Percentiles rank a stretch among this genome's conserved stretches.
Evolutionary conservation across 83 land plant species (phyloP).

Genomic region (Picea abies): DNA sequence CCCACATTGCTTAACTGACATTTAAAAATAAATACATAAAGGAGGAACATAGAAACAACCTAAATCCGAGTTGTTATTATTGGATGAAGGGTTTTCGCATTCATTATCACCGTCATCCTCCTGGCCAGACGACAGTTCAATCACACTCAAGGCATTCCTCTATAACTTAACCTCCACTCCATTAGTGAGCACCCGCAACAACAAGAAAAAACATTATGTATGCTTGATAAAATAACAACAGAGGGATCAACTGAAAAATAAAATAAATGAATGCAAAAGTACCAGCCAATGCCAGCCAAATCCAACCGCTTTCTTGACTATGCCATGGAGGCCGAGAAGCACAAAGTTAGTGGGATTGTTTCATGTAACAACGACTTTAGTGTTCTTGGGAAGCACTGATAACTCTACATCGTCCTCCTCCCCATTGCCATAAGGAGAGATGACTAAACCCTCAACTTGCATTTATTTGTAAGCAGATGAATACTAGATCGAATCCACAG

Average conservation of each 20-base stretch:
- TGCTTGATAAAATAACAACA: background rate
- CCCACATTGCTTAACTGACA: background rate
- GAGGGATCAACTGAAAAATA: background rate
- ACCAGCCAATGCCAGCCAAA: slow-evolving; percentile 77
- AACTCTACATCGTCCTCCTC: slow-evolving; percentile 60
- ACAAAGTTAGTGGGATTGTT: slow-evolving; percentile 68
- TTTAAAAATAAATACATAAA: background rate
- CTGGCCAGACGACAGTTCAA: slow-evolving; percentile 49
- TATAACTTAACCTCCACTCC: slow-evolving; percentile 66
- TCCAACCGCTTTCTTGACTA: slow-evolving; percentile 71
- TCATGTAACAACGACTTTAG: slow-evolving; percentile 69
- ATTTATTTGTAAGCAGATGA: slow-evolving; percentile 10
- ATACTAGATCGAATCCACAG: too few species aligned
- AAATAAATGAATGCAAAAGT: background rate
- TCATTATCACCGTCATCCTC: slow-evolving; percentile 45
- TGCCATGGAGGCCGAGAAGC: slow-evolving; percentile 63
- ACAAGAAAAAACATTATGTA: background rate
- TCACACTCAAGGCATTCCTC: slow-evolving; percentile 59
- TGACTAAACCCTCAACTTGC: slow-evolving; percentile 19
- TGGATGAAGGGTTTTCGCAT: slow-evolving; percentile 35
- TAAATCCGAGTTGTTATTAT: slow-evolving; percentile 23
- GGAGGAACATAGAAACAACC: slow-evolving; percentile 4
- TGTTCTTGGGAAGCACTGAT: slow-evolving; percentile 64
- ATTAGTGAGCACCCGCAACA: slow-evolving; percentile 47
- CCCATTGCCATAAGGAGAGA: slow-evolving; percentile 50